These are phyloP conservation scores for Kappamyces sp. DNA, from an alignment of 192 early-diverging fungal species.

Conservation along the genomic window DNA sequence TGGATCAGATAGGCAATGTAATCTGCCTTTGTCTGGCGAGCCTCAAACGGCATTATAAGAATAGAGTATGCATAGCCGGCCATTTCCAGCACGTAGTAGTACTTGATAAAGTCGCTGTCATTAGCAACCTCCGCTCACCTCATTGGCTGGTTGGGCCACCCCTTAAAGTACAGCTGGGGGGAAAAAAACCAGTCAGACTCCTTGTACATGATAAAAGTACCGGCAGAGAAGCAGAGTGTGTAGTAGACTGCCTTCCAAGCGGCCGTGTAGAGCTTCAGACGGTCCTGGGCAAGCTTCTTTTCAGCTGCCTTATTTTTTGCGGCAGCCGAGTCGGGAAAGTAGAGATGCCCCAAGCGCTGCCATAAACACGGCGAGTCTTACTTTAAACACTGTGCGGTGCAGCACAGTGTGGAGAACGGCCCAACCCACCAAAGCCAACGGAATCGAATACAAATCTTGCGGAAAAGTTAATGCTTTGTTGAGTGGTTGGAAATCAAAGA, in stretches of 20 bases:
- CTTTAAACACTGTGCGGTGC: neutral
- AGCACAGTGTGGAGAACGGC: neutral
- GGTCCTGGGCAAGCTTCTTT: neutral
- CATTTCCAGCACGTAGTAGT: conserved; percentile 1
- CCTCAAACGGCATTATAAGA: neutral
- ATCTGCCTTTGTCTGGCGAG: conserved; percentile 15
- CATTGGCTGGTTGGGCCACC: conserved; percentile 14
- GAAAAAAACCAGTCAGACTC: neutral
- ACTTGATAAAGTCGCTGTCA: neutral
- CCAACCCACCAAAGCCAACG: neutral
- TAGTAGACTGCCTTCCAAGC: conserved; percentile 4
- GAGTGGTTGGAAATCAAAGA: neutral
- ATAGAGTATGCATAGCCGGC: conserved; percentile 3
- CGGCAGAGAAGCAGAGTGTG: neutral
- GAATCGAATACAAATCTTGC: conserved; percentile 8
- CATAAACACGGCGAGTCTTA: neutral
- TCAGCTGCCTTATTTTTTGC: neutral
- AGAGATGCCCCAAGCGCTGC: conserved; percentile 1
- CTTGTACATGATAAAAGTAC: neutral
- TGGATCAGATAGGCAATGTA: conserved; percentile 33
- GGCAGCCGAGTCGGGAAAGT: neutral
- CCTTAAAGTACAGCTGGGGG: neutral
- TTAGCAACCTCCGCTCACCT: neutral
- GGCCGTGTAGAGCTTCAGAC: neutral
- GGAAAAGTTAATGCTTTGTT: conserved; percentile 4